Percentiles rank a stretch among this genome's conserved stretches.
phyloP scores from a whole-genome alignment of 225 moss, liverwort and hornwort genomes.

The Antitrichia curtipendula region DNA sequence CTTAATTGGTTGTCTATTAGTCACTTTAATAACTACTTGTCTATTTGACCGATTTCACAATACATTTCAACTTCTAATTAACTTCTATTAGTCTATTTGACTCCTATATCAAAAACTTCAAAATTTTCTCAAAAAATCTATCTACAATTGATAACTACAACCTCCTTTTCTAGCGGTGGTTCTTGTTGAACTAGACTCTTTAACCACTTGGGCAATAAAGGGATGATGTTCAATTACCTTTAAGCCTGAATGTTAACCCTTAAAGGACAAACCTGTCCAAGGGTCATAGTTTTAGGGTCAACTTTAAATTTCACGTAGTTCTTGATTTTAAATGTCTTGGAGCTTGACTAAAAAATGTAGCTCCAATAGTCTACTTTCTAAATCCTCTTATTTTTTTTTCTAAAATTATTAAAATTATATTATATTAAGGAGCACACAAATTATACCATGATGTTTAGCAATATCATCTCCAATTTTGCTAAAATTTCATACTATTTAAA shows the following conservation, averaged over 20 bases:
- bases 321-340: background rate
- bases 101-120: too few species aligned
- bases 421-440: background rate
- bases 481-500: background rate
- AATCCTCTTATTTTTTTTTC: rapidly evolving
- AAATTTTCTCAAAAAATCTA: too few species aligned
- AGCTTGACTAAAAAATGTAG: background rate
- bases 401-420: background rate
- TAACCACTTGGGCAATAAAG: background rate
- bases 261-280: too few species aligned
- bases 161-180: background rate
- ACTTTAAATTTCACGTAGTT: background rate
- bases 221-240: background rate
- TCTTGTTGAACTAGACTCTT: background rate
- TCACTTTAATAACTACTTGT: too few species aligned
- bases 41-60: too few species aligned
- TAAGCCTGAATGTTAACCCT: rapidly evolving
- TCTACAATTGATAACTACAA: too few species aligned
- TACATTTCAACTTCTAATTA: too few species aligned
- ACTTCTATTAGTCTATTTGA: too few species aligned
- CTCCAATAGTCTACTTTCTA: background rate
- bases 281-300: too few species aligned
- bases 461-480: background rate
- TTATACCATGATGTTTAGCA: background rate
- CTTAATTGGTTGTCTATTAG: too few species aligned